phyloP scores from a whole-genome alignment of 495 filamentous ascomycete species.

The Penicillium dipodomyicola region DNA sequence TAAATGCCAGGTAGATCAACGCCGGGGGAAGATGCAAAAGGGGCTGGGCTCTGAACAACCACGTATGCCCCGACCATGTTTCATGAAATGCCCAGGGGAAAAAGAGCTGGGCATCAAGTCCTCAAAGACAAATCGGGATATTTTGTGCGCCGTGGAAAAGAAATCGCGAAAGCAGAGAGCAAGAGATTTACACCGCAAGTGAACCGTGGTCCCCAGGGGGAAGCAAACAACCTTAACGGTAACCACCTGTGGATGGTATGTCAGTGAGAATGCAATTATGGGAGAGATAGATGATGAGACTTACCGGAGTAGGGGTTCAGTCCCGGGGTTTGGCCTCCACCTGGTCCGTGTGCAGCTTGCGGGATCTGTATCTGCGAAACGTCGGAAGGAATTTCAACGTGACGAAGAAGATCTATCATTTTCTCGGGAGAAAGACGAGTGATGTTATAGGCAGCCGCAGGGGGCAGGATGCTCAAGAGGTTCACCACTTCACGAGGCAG shows the following conservation, averaged over 20 bases:
- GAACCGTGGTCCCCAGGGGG: neutral
- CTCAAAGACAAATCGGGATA: conserved; percentile 22
- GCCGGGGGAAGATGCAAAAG: conserved; percentile 28
- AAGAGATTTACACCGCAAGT: conserved; percentile 17
- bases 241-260: conserved; percentile 25
- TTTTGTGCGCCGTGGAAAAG: conserved; percentile 19
- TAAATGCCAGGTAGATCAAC: conserved; percentile 22
- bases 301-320: conserved; percentile 39
- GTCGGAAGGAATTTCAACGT: conserved; percentile 61
- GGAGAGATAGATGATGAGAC: conserved; percentile 1
- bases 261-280: neutral
- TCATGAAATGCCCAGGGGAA: conserved; percentile 8
- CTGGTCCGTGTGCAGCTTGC: conserved; percentile 33
- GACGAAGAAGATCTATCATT: conserved; percentile 70
- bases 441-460: conserved; percentile 66
- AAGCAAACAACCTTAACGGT: conserved; percentile 23
- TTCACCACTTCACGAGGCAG: conserved; percentile 80
- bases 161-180: conserved; percentile 7
- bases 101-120: conserved; percentile 16
- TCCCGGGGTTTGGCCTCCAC: conserved; percentile 25
- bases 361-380: conserved; percentile 46
- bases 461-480: conserved; percentile 78
- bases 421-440: conserved; percentile 65
- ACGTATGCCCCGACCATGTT: conserved; percentile 9
- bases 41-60: conserved; percentile 6